These are phyloP conservation scores for Phytophthora europaea DNA, from an alignment of 352 stramenopile genomes.

Conservation along the genomic window DNA sequence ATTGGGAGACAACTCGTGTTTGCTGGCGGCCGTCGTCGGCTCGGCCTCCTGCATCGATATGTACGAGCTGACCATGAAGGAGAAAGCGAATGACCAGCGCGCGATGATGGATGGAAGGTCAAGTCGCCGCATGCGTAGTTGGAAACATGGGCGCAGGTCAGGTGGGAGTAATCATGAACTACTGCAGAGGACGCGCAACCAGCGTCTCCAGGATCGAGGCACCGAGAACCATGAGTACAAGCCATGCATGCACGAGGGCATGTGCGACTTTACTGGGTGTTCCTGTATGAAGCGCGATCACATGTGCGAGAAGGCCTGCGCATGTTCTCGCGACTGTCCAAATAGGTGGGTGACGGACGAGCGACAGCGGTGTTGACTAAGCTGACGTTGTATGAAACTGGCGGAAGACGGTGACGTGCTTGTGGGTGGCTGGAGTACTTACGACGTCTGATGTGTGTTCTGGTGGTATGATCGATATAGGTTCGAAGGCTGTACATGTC, in stretches of 20 bases:
- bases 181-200: slow-evolving; percentile 71
- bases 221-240: slow-evolving; percentile 75
- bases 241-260: slow-evolving; percentile 77
- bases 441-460: neutral
- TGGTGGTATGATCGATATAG: slow-evolving; percentile 24
- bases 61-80: slow-evolving; percentile 49
- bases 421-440: no score
- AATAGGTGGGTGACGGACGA: slow-evolving; percentile 50
- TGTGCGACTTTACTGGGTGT: slow-evolving; percentile 63
- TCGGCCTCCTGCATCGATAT: slow-evolving; percentile 56
- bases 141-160: slow-evolving; percentile 48
- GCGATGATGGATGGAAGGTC: slow-evolving; percentile 9
- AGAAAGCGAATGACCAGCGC: slow-evolving; percentile 30
- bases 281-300: slow-evolving; percentile 70
- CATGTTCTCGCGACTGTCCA: slow-evolving; percentile 50
- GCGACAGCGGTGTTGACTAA: neutral
- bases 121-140: slow-evolving; percentile 39
- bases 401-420: no score
- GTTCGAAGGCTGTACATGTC: slow-evolving; percentile 66
- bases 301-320: slow-evolving; percentile 59
- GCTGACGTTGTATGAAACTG: neutral
- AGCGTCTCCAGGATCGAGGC: slow-evolving; percentile 68
- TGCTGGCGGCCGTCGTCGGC: slow-evolving; percentile 64
- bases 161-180: slow-evolving; percentile 65
- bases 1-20: slow-evolving; percentile 72